Base-by-base conservation (phyloP, 2,329 filamentous ascomycete species). In the Immersiporthe knoxdaviesiana region DNA sequence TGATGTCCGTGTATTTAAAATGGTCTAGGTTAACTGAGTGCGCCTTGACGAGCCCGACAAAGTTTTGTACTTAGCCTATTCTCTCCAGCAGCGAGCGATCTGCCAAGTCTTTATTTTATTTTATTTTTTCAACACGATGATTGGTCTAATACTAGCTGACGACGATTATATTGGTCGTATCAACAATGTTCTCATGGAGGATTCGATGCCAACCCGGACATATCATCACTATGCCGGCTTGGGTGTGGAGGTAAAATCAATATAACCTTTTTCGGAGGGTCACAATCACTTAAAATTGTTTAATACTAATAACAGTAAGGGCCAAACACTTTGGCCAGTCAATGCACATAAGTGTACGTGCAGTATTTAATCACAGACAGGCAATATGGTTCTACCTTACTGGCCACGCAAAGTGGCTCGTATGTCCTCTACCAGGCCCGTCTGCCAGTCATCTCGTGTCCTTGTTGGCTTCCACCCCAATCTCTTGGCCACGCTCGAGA, bases 401-500 rank as follows among this genome's bases (percentile, higher is more conserved):
- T 41, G 35, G 11, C 12, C 37, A 27, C 14, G 35, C 7, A 62
- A 24, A 44, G 37, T 8, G 35, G 59, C 37, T 41, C 41, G 37
- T 27, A 62, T 62, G 21, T 62, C 59, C n/a, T 62, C 32, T 62
- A 10, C n/a, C 35, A 62, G 59, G 12, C 35, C 37, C 1, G 6
- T 44, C n/a, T 18, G 12, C 59, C 59, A 62, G n/a, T n/a, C 59
- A 3, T 44, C 37, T 30, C n/a, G 32, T n/a, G 32, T 21, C 24
- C 37, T 27, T 8, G 59, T 62, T 5, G 59, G 59, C n/a, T 62
- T 44, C 59, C 59, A 62, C 11, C 59, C 59, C 59, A 62, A 27
- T 24, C 35, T 62, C 59, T 30, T 62, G 10, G 59, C 59, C 59
- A 62, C 59, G 21, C 30, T 41, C 18, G 59, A 44, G 11, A 62